Evolutionary conservation across 805 yeast genomes (phyloP).

Genomic region (Starmerella geochares): DNA sequence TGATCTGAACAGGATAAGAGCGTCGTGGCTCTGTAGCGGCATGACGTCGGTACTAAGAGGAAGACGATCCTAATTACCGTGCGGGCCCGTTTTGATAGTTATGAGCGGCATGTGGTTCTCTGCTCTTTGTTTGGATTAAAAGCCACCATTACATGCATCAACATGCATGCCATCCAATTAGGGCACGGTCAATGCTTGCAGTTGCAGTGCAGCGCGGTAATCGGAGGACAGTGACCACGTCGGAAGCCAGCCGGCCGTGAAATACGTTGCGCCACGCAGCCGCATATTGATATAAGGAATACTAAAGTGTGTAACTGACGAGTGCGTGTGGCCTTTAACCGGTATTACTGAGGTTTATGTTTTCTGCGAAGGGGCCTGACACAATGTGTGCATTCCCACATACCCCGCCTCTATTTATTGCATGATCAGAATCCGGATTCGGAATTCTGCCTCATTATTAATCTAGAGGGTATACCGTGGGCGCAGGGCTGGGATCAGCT

Average conservation of each 20-base stretch:
- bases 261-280: too few species aligned
- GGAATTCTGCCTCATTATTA: not conserved
- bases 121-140: constrained; percentile 1
- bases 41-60: too few species aligned
- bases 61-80: not conserved
- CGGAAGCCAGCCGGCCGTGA: not conserved
- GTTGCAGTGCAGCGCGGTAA: constrained; percentile 4
- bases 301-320: too few species aligned
- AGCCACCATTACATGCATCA: not conserved
- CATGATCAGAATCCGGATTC: constrained; percentile 4
- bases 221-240: not conserved
- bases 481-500: not conserved
- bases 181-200: not conserved
- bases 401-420: constrained; percentile 8
- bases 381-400: not conserved
- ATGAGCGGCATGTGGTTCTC: not conserved
- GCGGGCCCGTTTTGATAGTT: not conserved
- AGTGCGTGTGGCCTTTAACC: too few species aligned
- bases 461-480: not conserved
- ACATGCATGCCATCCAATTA: constrained; percentile 1
- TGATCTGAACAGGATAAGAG: too few species aligned
- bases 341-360: too few species aligned
- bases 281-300: too few species aligned
- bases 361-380: too few species aligned
- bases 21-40: too few species aligned